Percentiles rank a stretch among this genome's conserved stretches.
phyloP scores from a whole-genome alignment of 805 yeast species.

The Metschnikowia chrysomelidarum region DNA sequence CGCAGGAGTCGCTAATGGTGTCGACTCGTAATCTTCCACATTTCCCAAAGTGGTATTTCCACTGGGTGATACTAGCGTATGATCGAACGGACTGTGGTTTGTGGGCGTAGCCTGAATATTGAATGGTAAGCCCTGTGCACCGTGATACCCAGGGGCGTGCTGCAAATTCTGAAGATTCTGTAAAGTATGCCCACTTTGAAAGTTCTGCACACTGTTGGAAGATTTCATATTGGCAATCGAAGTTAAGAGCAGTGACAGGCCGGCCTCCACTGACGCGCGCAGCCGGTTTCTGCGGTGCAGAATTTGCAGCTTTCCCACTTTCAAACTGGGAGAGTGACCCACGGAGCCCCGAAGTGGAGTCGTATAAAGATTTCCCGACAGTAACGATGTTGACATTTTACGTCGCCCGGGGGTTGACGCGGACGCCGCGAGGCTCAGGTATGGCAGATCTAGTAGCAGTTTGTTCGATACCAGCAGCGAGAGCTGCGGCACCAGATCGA shows the following conservation, averaged over 20 bases:
- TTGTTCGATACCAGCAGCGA: constrained; percentile 36
- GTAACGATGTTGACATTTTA: constrained; percentile 34
- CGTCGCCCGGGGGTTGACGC: constrained; percentile 38
- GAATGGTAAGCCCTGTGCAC: no score
- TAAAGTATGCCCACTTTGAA: no score
- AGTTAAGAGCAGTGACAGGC: constrained; percentile 16
- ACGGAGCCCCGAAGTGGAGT: constrained; percentile 33
- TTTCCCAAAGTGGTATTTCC: constrained; percentile 6
- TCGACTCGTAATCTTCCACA: constrained; percentile 15
- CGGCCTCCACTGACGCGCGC: constrained; percentile 16
- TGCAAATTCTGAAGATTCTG: no score
- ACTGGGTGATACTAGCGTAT: constrained; percentile 13
- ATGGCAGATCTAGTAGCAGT: constrained; percentile 33
- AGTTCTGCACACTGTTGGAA: no score
- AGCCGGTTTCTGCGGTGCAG: constrained; percentile 20
- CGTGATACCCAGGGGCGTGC: no score
- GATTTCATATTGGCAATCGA: constrained; percentile 18
- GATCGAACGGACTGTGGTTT: constrained; percentile 16
- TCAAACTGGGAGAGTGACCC: constrained; percentile 18
- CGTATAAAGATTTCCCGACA: constrained; percentile 25
- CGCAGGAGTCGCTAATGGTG: constrained; percentile 20
- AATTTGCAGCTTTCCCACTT: constrained; percentile 32
- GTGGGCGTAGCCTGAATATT: no score
- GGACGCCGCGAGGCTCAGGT: constrained; percentile 17
- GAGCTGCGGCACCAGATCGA: constrained; percentile 37